Evolutionary conservation across 2,329 filamentous ascomycete species (phyloP), one percentile per base, ranked within the genome.

Genomic region (Pestalotiopsis sp.): DNA sequence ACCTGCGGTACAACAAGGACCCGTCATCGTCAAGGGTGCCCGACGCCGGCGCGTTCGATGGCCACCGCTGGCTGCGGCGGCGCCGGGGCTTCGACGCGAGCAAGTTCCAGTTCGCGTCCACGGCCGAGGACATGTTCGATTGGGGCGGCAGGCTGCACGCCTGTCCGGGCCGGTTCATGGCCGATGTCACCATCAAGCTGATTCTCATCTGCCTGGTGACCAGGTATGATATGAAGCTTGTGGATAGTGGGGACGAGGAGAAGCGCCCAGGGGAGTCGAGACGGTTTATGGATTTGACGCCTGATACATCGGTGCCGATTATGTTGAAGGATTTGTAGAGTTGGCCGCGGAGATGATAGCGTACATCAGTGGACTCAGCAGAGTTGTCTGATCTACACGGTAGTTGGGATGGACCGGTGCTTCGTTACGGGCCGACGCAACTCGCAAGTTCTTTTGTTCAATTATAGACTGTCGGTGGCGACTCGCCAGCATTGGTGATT

Each of bases 31-130:
- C 68, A 17, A 13, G 66, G 12, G 59, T 41, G 13, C 25, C 70
- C 13, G 68, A 74, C 13, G 68, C 69, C 6, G 61, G 40, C 6
- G 69, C 49, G 11, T 74, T 74, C 41, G 72, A 75, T 57, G 70
- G 69, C 27, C 71, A 70, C 13, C 70, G 73, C 14, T 73, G 69
- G 71, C 23, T 69, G 25, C 67, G 65, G 4, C 69, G 67, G 52
- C 69, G 70, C 14, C 61, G 62, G 9, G n/a, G 31, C 12, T 66
- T 68, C 61, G 69, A 72, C 38, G 68, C 69, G 9, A 73, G 68
- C 72, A 73, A 73, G 57, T 75, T 71, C 56, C 70, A 74, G 36
- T 74, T 75, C 38, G 71, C 73, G 9, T 73, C 72, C 7, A 68
- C 69, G 36, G 67, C 72, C 36, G 72, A 73, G 60, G 73, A 75